Percentiles rank a stretch among this genome's conserved stretches.
Evolutionary conservation across 2,329 filamentous ascomycete genomes (phyloP).

Genomic region (Ophiostoma novo-ulmi): DNA sequence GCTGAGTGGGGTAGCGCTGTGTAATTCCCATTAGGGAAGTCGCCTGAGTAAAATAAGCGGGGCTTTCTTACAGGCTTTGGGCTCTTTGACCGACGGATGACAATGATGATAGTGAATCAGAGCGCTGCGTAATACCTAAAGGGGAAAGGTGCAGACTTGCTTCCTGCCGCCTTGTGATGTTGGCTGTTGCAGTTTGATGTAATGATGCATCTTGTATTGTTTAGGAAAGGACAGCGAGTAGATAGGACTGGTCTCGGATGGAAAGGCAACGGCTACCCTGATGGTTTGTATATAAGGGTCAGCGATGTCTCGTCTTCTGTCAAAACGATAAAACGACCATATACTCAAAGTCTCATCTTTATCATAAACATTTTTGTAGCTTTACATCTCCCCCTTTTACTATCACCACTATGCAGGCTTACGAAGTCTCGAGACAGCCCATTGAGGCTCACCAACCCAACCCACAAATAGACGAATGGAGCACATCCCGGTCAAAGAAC

Average conservation of each 20-base stretch:
- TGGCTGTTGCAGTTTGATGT: neutral
- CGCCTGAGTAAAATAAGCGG: constrained; percentile 2
- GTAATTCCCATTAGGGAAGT: constrained; percentile 6
- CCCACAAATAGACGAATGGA: neutral
- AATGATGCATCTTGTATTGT: neutral
- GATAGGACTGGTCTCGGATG: neutral
- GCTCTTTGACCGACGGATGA: neutral
- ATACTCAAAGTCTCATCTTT: neutral
- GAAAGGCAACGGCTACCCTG: neutral
- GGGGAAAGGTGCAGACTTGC: neutral
- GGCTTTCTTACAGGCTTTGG: neutral
- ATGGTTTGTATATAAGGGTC: neutral
- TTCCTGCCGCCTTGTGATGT: neutral
- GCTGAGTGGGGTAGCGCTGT: constrained; percentile 13
- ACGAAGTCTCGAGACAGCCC: neutral
- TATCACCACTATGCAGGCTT: neutral
- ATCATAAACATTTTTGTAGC: neutral
- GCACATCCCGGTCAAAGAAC: neutral
- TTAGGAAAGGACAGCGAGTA: neutral
- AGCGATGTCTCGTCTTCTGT: neutral
- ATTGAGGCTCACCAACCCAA: neutral
- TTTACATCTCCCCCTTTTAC: neutral
- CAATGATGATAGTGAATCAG: neutral
- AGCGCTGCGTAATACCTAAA: constrained; percentile 12
- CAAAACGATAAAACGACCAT: neutral